Evolutionary conservation across 1,284 basidiomycete species (phyloP), one percentile per base, ranked within the genome.

Genomic region (Anthracocystis setariae): DNA sequence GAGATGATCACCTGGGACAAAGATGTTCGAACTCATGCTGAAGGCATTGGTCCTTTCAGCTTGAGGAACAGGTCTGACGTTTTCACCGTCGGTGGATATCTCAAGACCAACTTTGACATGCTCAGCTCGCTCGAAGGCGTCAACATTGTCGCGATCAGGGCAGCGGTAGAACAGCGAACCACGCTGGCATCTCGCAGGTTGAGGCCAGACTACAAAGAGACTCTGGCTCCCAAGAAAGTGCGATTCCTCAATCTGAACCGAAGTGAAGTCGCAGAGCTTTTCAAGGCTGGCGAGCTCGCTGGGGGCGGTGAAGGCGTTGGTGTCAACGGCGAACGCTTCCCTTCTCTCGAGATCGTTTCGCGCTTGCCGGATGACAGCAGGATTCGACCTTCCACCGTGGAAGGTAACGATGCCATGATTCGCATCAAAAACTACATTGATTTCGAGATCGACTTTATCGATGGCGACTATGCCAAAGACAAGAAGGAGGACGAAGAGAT

Each of bases 381-480:
- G 35, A 47, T 69, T 33, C 66, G 66, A 39, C 60, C 66, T 0
- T 46, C 39, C 25, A 63, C 66, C 1, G 66, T 59, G 10, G 54
- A 49, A 17, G 55, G 55, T 21, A 69, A 63, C 48, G 55, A 69
- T 27, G 66, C 66, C 13, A 59, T 50, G 18, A 55, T 69, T 18
- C 59, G 60, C 5, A 59, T 69, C 51, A 44, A 20, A 10, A 63
- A 58, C 52, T 51, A 21, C 33, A 52, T 69, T 45, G 46, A 59
- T n/a, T 63, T 59, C 46, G 60, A 69, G 42, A 53, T 69, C 25
- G 66, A 69, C 48, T 69, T 58, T 43, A 63, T 69, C 52, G 66
- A 69, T 33, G 66, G 66, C 10, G 50, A 63, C 27, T 42, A n/a
- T 12, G 4, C 39, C 12, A 8, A 20, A 2, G 4, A 8, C 1